Conservation (phyloP, 345 rosid genomes). For the Isatis tinctoria region DNA sequence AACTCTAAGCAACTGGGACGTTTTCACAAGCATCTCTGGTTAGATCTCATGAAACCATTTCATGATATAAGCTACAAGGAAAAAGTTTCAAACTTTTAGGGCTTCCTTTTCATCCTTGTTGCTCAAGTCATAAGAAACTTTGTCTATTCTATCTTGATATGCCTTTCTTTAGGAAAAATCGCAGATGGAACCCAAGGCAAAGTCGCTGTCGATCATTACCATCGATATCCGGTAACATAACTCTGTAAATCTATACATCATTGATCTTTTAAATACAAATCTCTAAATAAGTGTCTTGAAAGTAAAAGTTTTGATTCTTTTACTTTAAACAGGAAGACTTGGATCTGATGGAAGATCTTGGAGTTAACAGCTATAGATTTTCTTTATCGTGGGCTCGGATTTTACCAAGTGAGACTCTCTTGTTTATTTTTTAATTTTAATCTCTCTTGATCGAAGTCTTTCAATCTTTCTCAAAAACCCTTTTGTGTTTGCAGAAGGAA, state of each 20-base stretch:
- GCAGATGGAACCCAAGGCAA: conserved; percentile 65
- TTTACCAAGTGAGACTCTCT: conserved; percentile 52
- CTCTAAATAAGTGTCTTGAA: not conserved
- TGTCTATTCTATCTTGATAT: not conserved
- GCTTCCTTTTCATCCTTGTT: conserved; percentile 1
- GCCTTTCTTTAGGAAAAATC: conserved; percentile 38
- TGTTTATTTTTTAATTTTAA: not conserved
- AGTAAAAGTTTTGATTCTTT: not conserved
- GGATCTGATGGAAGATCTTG: conserved; percentile 38
- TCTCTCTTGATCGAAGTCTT: not conserved
- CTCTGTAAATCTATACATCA: not conserved
- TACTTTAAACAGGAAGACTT: conserved; percentile 27
- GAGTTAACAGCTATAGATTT: conserved; percentile 67
- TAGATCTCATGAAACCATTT: not conserved
- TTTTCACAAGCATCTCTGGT: conserved; percentile 43
- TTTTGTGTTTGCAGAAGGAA: conserved; percentile 43
- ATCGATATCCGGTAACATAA: conserved; percentile 47
- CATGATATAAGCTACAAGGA: not conserved
- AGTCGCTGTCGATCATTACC: conserved; percentile 66
- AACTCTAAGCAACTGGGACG: conserved; percentile 54
- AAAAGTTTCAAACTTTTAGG: not conserved
- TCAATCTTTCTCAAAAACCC: not conserved
- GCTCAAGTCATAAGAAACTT: not conserved
- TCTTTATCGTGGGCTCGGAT: conserved; percentile 80
- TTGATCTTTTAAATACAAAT: not conserved